These are phyloP conservation scores for Arabidopsis lyrata DNA, from an alignment of 441 rosid species.

Conservation along the genomic window DNA sequence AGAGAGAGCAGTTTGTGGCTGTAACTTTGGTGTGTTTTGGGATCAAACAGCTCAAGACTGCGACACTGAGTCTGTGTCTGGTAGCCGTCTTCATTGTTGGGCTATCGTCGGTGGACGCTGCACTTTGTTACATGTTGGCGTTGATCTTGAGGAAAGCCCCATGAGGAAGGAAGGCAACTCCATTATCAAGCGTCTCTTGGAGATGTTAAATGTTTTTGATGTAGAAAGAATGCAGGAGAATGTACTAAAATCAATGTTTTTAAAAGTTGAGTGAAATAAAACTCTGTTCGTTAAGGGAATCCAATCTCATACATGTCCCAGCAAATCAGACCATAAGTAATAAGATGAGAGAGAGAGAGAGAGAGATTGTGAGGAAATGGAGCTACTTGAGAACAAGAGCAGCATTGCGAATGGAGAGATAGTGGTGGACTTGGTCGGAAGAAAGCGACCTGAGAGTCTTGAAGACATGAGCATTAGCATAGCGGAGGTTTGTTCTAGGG, in stretches of 20 bases:
- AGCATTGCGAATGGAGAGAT: conserved; percentile 85
- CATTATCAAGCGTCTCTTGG: background rate
- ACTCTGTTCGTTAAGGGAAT: background rate
- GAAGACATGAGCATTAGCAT: conserved; percentile 81
- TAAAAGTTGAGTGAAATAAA: background rate
- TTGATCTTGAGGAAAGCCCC: conserved; percentile 63
- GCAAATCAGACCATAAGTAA: background rate
- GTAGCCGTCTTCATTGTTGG: conserved; percentile 81
- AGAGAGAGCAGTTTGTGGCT: background rate
- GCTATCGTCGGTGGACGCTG: conserved; percentile 73
- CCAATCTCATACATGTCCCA: too few species aligned
- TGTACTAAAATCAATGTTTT: background rate
- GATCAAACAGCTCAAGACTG: conserved; percentile 80
- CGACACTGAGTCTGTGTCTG: conserved; percentile 73
- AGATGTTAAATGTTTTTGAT: background rate
- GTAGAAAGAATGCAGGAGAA: background rate
- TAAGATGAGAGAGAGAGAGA: background rate
- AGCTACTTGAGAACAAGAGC: conserved; percentile 80
- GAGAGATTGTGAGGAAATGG: background rate
- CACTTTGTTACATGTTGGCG: conserved; percentile 65
- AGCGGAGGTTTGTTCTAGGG: conserved; percentile 87
- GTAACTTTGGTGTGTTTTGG: conserved; percentile 22
- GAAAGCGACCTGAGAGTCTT: conserved; percentile 85
- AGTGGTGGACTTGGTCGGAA: conserved; percentile 82
- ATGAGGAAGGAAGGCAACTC: conserved; percentile 37